Evolutionary conservation across 441 rosid species (phyloP).

Genomic region (Euphorbia celastroides): DNA sequence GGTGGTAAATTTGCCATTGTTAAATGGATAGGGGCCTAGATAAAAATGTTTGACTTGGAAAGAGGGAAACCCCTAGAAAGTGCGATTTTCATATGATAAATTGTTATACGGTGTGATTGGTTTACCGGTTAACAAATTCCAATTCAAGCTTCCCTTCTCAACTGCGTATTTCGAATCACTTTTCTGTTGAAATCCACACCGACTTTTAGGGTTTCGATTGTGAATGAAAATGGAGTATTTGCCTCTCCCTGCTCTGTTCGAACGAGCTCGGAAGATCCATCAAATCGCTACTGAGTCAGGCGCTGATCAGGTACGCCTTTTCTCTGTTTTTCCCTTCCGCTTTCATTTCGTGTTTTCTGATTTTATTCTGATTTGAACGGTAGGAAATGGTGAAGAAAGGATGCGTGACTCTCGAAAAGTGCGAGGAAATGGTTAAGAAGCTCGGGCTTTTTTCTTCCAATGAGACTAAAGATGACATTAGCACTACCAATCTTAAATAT

Average conservation of each 20-base stretch:
- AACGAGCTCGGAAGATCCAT: conserved; percentile 72
- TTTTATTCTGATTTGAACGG: neutral
- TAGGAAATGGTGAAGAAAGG: conserved; percentile 72
- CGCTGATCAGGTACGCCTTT: conserved; percentile 52
- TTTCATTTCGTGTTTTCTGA: too few relatives aligned
- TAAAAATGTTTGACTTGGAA: too few relatives aligned
- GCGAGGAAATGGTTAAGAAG: conserved; percentile 78
- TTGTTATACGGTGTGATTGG: too few relatives aligned
- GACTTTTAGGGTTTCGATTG: neutral
- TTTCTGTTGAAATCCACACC: too few relatives aligned
- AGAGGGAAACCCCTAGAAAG: too few relatives aligned
- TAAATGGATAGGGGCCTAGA: too few relatives aligned
- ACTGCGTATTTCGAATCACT: too few relatives aligned
- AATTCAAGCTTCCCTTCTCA: too few relatives aligned
- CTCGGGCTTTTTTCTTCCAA: conserved; percentile 83
- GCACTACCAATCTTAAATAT: conserved; percentile 78
- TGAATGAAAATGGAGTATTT: conserved; percentile 45
- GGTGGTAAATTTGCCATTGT: too few relatives aligned
- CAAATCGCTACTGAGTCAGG: conserved; percentile 43
- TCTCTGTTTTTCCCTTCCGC: neutral
- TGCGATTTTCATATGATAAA: too few relatives aligned
- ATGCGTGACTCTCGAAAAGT: conserved; percentile 52
- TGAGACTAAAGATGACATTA: conserved; percentile 83
- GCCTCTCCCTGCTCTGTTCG: conserved; percentile 68
- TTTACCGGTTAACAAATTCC: too few relatives aligned